phyloP scores from a whole-genome alignment of 306 rosid genomes.

The Cucurbita pepo region DNA sequence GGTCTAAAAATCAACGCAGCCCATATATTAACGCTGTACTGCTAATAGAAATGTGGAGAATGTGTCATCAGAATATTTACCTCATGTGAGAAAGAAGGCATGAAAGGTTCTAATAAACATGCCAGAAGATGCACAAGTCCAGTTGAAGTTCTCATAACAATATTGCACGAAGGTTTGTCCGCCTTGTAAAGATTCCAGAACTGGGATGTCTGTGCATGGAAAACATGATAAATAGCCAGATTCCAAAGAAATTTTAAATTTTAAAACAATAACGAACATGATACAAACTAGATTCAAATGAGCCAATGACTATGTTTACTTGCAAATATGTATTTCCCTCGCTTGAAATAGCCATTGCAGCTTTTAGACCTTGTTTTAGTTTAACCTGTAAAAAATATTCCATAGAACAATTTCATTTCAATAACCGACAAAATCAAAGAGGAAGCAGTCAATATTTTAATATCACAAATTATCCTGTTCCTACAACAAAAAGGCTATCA shows the following conservation, averaged over 20 bases:
- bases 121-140: conserved; percentile 83
- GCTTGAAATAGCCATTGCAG: conserved; percentile 71
- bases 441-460: neutral
- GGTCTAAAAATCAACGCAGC: too few relatives aligned
- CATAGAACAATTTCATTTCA: neutral
- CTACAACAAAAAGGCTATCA: neutral
- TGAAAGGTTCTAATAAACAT: conserved; percentile 77
- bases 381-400: conserved; percentile 41
- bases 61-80: conserved; percentile 21
- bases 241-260: neutral
- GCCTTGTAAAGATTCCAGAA: conserved; percentile 87
- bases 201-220: conserved; percentile 49
- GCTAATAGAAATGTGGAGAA: neutral
- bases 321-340: conserved; percentile 88
- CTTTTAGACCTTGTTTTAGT: conserved; percentile 81
- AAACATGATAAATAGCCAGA: neutral
- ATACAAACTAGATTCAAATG: neutral
- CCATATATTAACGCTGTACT: neutral
- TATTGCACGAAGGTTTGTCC: conserved; percentile 48
- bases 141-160: conserved; percentile 76
- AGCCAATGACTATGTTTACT: conserved; percentile 25
- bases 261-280: neutral
- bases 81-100: conserved; percentile 76
- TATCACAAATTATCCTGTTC: neutral
- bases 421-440: neutral